Evolutionary conservation across 148 eudicot genomes (phyloP).

Genomic region (Persicaria tinctoria): DNA sequence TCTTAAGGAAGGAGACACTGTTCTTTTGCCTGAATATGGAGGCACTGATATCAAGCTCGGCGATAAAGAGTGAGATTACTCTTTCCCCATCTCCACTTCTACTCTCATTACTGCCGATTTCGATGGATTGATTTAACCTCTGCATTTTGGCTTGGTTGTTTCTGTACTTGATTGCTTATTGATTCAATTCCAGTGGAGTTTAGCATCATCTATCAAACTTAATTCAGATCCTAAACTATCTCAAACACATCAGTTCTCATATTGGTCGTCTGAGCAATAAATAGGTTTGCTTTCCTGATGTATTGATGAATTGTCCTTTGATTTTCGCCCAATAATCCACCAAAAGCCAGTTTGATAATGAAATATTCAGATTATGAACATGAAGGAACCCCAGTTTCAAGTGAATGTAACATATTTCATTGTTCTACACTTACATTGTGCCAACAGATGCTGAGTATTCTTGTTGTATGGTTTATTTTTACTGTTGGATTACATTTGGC

Average conservation of each 20-base stretch:
- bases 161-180: neutral
- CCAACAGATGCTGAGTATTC: no score
- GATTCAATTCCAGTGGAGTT: neutral
- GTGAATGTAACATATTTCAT: no score
- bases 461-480: no score
- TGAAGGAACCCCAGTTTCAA: no score
- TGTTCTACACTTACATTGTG: no score
- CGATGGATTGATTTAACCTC: neutral
- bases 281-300: no score
- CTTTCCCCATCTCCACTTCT: neutral
- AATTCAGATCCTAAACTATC: neutral
- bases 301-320: no score
- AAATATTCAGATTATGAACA: no score
- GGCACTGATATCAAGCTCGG: conserved; percentile 62
- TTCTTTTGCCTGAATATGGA: conserved; percentile 72
- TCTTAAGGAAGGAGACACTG: conserved; percentile 75
- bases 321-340: no score
- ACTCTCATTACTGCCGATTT: neutral
- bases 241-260: no score
- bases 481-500: no score
- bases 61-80: conserved; percentile 49
- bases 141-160: neutral
- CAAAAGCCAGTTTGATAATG: no score
- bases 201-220: neutral
- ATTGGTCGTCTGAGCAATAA: neutral